Base-by-base conservation (phyloP, 129 eudicot species). In the Chrysanthemum lavandulifolium region DNA sequence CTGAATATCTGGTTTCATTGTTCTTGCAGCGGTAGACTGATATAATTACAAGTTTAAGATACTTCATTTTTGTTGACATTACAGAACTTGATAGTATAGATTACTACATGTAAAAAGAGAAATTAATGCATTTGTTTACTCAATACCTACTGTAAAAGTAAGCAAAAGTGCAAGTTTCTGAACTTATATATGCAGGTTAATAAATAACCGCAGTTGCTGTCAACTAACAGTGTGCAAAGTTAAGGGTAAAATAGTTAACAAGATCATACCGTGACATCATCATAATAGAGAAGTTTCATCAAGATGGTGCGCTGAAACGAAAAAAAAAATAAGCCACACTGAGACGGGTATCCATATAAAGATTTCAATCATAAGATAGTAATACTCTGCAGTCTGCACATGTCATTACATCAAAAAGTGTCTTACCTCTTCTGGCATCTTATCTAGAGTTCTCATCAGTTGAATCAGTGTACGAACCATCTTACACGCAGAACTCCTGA, bases 401-500 rank as follows among this genome's bases (percentile, higher is more conserved):
- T 6, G 43, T 63, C 79, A 67, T 57, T 50, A 50, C 29, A 45
- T 79, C 59, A 52, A 57, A 65, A 33, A 49, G 69, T 12, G 33
- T 27, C 12, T 40, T 81, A 90, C 98, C 97, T 94, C 98, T 73
- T 94, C 97, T 71, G 98, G 98, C 97, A 95, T 95, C 84, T 90
- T 95, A 74, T 95, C 99, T 50, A 95, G 94, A 70, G 97, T 95
- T 82, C 99, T 88, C 99, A 95, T 95, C 76, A 95, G 75, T 69
- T 95, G 99, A 49, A 95, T 79, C 67, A 95, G 82, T 40, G 97
- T 95, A 13, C 96, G 93, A 33, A 90, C 92, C 99, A 95, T 90
- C 76, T 95, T 90, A 79, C 98, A 94, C 53, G 98, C 98, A 66
- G 96, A 94, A 76, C 96, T 90, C 91, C 96, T 90, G 91, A 63